Percentiles rank a stretch among this genome's conserved stretches.
These are phyloP conservation scores for Penicillium cinerascens DNA, from an alignment of 495 filamentous ascomycete genomes.

Conservation along the genomic window DNA sequence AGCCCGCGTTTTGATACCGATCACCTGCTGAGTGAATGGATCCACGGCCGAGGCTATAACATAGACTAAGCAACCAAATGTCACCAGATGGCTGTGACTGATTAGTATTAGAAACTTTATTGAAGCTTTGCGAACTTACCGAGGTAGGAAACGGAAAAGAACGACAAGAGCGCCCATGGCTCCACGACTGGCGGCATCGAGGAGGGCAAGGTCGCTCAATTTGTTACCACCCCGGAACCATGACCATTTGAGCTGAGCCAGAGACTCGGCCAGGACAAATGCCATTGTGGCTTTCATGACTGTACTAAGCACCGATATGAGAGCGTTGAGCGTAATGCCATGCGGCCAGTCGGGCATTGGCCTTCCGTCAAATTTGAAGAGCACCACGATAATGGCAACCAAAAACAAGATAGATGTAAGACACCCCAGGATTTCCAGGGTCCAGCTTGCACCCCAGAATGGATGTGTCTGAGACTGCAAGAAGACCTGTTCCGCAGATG, in stretches of 20 bases:
- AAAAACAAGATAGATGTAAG: conserved; percentile 22
- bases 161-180: conserved; percentile 32
- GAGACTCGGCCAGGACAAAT: conserved; percentile 34
- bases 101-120: background rate
- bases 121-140: conserved; percentile 8
- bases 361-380: conserved; percentile 37
- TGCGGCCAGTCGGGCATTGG: conserved; percentile 42
- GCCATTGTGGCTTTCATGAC: conserved; percentile 42
- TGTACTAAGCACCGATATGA: conserved; percentile 43
- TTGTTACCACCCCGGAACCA: conserved; percentile 41
- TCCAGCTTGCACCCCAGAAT: conserved; percentile 26
- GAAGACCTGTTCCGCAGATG: conserved; percentile 18
- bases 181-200: conserved; percentile 44
- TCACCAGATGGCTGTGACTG: conserved; percentile 34
- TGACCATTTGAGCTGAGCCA: conserved; percentile 49
- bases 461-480: conserved; percentile 14
- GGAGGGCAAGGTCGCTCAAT: conserved; percentile 37
- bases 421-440: conserved; percentile 24
- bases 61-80: conserved; percentile 35
- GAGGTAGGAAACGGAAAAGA: conserved; percentile 24
- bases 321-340: conserved; percentile 44
- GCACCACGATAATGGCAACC: conserved; percentile 29
- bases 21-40: conserved; percentile 45
- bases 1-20: conserved; percentile 26
- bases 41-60: conserved; percentile 39